Evolutionary conservation across 2,329 filamentous ascomycete genomes (phyloP), one percentile per base, ranked within the genome.

Genomic region (Colletotrichum cordylinicola): DNA sequence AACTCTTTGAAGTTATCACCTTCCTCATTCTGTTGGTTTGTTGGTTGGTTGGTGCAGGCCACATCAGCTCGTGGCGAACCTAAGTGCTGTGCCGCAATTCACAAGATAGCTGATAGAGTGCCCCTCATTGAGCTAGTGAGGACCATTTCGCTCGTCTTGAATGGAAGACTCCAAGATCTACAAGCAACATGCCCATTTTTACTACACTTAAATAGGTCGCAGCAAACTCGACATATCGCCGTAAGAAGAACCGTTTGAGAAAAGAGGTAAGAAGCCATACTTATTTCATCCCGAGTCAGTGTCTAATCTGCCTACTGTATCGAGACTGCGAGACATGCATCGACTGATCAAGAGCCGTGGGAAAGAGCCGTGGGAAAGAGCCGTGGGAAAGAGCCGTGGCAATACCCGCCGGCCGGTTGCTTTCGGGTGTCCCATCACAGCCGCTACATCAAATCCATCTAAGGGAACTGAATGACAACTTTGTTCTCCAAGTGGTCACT

Each of bases 381-480:
- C n/a, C n/a, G n/a, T n/a, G n/a, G n/a, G n/a, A n/a, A n/a, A n/a
- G 27, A 29, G 27, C 29, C 29, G 24, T 27, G 29, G 5, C 29
- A 31, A 31, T 31, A 31, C 29, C 6, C 29, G 29, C 6, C 29
- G 8, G 29, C 29, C 29, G 29, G 29, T 31, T 31, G 29, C 7
- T 31, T 31, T 31, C 29, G 8, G 29, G 7, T 29, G 29, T 52
- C 6, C 43, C 10, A 52, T 21, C 9, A 21, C 9, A 2, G 9
- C 6, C 2, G 6, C 43, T 52, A 52, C 43, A 52, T 18, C 18
- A n/a, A 21, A 21, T 52, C 6, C 10, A 52, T 52, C 43, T 91
- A 72, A 90, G 90, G 52, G 84, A 81, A 55, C 88, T 89, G 86
- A 89, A 58, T 58, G 24, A 58, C 55, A 27, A 58, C 24, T 52